Conservation (phyloP, 768 basidiomycete species). For the Psilocybe azurescens region DNA sequence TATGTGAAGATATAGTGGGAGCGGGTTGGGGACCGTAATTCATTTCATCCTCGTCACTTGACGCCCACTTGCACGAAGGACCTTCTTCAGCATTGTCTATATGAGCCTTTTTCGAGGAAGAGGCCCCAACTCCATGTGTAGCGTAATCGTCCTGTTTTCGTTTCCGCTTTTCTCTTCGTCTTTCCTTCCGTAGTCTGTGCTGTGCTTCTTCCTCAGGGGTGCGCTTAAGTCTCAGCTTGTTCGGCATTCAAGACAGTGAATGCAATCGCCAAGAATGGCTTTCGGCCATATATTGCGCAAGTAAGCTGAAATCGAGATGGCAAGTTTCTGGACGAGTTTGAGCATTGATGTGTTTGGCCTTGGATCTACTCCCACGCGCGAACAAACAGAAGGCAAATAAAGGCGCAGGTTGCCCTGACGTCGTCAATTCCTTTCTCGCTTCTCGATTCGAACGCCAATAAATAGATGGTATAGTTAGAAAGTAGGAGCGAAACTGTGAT, state of each 20-base stretch:
- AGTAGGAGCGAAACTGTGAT: no score
- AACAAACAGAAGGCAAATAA: conserved; percentile 5
- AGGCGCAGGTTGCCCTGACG: no score
- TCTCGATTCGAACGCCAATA: no score
- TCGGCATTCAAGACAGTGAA: conserved; percentile 24
- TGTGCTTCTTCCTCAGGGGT: conserved; percentile 65
- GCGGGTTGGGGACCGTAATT: conserved; percentile 29
- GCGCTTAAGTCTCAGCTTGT: conserved; percentile 66
- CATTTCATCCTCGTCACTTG: conserved; percentile 48
- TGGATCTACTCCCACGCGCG: not conserved
- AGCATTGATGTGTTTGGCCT: not conserved
- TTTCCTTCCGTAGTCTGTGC: conserved; percentile 42
- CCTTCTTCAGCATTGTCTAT: conserved; percentile 19
- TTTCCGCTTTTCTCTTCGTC: conserved; percentile 33
- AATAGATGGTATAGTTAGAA: no score
- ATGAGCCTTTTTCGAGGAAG: conserved; percentile 33
- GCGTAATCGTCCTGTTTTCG: conserved; percentile 22
- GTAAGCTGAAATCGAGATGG: not conserved
- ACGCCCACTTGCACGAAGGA: conserved; percentile 52
- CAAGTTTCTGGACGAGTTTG: not conserved
- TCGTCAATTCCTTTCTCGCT: not conserved
- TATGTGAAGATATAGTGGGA: conserved; percentile 1
- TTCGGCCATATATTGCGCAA: not conserved
- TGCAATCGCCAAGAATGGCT: not conserved
- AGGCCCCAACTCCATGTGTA: conserved; percentile 13